Base-by-base conservation (phyloP, 371 early-diverging fungal genomes). In the Mortierella sp. region DNA sequence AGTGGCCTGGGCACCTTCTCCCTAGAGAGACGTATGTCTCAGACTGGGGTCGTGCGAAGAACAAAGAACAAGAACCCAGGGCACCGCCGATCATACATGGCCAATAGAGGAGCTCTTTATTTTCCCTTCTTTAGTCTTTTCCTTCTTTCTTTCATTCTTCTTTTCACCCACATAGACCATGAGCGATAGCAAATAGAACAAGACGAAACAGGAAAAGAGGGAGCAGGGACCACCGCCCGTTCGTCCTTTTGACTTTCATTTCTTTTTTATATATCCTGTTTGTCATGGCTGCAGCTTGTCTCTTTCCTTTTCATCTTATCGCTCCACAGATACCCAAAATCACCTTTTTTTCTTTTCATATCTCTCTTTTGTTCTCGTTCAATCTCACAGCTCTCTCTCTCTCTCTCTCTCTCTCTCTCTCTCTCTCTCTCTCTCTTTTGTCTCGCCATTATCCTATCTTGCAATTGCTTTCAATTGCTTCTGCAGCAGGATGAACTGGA, bases 281-380 rank as follows among this genome's bases (percentile, higher is more conserved):
- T 46, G 48, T 46, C 48, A 31, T 59, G 37, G 37, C 64, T 31
- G 31, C 14, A 34, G 21, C 61, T 59, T 40, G 31, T 4, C 8
- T 37, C 2, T 5, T 64, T 64, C 37, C 19, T 54, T 54, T 55
- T 64, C 64, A 64, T 64, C 64, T 64, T 64, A 73, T 51, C 55
- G 31, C 40, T 28, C 59, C 59, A 28, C 59, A 59, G 28, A 31
- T 59, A 59, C 31, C 28, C 73, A 37, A 28, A 21, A 37, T n/a
- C 37, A 55, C 57, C 37, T 21, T 10, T 61, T 34, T 16, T 48
- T 64, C 34, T 50, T 64, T 74, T 74, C 61, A 26, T 37, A 11
- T n/a, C 54, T 21, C 31, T 55, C 40, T 11, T n/a, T 44, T 31
- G 9, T 19, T 55, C 24, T 55, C 24, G 24, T 55, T 55, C 57